Evolutionary conservation across 495 filamentous ascomycete genomes (phyloP), one percentile per base, ranked within the genome.

Genomic region (Xylaria cubensis): DNA sequence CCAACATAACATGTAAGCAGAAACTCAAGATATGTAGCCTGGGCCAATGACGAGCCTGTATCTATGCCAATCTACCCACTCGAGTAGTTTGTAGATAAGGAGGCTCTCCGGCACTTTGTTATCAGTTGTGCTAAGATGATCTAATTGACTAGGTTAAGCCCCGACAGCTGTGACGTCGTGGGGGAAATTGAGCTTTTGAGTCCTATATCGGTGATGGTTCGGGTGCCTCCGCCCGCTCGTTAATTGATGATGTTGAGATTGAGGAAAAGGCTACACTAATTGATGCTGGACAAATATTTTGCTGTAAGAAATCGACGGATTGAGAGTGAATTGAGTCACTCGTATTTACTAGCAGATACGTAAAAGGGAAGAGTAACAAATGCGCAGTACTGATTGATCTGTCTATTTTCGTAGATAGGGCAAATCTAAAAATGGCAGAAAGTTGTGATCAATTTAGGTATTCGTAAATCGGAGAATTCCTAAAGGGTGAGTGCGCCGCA

Each of bases 1-100:
- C 61, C 61, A 64, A 64, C 61, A 64, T 42, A 64, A 64, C 61
- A 26, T 64, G 61, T 64, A 64, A 64, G 61, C 61, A n/a, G 61
- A 64, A 64, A 64, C 61, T 12, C 13, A 44, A 29, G 36, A 64
- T 44, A 44, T 26, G 24, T 42, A 29, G 19, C 3, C 3, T 13
- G 5, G 10, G 21, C 61, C 61, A 64, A 64, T 64, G n/a, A 10
- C 39, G 39, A 44, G 61, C 13, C 36, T 8, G 61, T 3, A 44
- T 64, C 19, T 21, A 21, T 3, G 7, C 15, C 34, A 15, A 36
- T 59, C 55, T 59, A 36, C 4, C 17, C 34, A 13, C 32, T 19
- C 13, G 2, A n/a, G 59, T 39, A 6, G 0, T 26, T n/a, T 0
- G 0, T 42, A 64, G 61, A 64, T 64, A 64, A 64, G 61, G 61